Base-by-base conservation (phyloP, 352 stramenopile species). In the Globisporangium barbulae region DNA sequence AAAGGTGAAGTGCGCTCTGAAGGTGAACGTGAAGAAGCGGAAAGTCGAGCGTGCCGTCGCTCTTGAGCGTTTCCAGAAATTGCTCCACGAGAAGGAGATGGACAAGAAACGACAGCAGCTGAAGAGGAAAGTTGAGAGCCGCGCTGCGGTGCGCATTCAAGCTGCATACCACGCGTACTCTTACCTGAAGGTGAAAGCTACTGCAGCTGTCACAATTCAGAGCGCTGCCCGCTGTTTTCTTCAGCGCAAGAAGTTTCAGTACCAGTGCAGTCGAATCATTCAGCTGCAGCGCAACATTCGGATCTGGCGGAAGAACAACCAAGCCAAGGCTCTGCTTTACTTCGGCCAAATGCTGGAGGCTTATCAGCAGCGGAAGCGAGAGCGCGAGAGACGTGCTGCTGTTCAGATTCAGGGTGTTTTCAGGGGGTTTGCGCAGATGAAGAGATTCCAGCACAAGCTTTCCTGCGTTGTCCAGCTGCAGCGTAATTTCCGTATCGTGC, bases 401-500 rank as follows among this genome's bases (percentile, higher is more conserved):
- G 77, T 70, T 4, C 69, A 71, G 47, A 58, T 86, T 25, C 59
- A 75, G 31, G 72, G 63, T 9, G 56, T 55, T 5, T 80, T 76
- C 59, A 64, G 75, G 12, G 56, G 71, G 12, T 61, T 59, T 1
- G 63, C 57, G 50, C 64, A 77, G 48, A 68, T 64, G 22, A 25
- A 52, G 12, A 35, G 19, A 33, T 86, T 69, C 48, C 54, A 61
- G n/a, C 56, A 66, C 37, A 33, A 70, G 35, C 73, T 69, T 21
- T 35, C 13, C n/a, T 64, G 75, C 48, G 63, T 54, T 12, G 15
- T 68, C 5, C 12, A 67, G 19, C 25, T 86, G 13, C 75, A 86
- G 69, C 71, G 71, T 39, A 86, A 76, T 64, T 50, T 76, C 39
- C 71, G 73, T 13, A 57, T 70, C 13, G 83, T 76, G 71, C 78